phyloP scores from a whole-genome alignment of 192 early-diverging fungal species.

The Dissophora globulifera region DNA sequence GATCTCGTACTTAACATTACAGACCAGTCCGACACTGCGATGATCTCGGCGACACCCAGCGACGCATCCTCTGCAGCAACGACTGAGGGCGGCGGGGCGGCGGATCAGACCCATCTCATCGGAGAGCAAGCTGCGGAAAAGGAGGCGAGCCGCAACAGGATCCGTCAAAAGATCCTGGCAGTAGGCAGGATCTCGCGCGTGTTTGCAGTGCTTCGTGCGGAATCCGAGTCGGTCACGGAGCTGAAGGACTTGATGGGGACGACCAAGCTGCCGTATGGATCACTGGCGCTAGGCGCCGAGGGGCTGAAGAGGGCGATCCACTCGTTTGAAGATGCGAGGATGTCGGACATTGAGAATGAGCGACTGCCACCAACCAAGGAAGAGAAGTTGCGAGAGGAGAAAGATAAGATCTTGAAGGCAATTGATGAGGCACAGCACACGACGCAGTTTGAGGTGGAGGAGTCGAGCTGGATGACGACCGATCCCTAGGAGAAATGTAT shows the following conservation, averaged over 20 bases:
- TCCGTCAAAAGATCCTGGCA: slow-evolving; percentile 81
- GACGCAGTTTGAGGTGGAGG: background rate
- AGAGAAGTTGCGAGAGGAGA: slow-evolving; percentile 29
- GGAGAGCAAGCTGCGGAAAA: too few relatives aligned
- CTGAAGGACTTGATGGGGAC: slow-evolving; percentile 90
- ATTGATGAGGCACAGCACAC: slow-evolving; percentile 39
- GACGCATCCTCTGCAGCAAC: background rate
- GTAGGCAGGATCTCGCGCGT: slow-evolving; percentile 90
- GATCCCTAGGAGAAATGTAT: too few relatives aligned
- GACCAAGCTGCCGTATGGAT: slow-evolving; percentile 83
- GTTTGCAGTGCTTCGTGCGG: slow-evolving; percentile 86
- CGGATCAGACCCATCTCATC: too few relatives aligned
- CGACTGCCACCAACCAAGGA: slow-evolving; percentile 80
- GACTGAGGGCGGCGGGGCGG: too few relatives aligned
- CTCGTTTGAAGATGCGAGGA: slow-evolving; percentile 91
- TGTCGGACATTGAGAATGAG: slow-evolving; percentile 92
- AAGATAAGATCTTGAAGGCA: slow-evolving; percentile 37
- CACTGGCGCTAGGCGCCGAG: slow-evolving; percentile 89
- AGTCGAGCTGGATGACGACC: too few relatives aligned
- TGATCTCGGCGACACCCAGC: too few relatives aligned
- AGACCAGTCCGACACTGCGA: background rate
- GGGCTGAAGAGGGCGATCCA: slow-evolving; percentile 91
- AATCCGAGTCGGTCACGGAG: slow-evolving; percentile 92
- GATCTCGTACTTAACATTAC: slow-evolving; percentile 26
- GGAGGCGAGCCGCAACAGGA: slow-evolving; percentile 21